Evolutionary conservation across 2,329 filamentous ascomycete genomes (phyloP).

Genomic region (Remersonia thermophila): DNA sequence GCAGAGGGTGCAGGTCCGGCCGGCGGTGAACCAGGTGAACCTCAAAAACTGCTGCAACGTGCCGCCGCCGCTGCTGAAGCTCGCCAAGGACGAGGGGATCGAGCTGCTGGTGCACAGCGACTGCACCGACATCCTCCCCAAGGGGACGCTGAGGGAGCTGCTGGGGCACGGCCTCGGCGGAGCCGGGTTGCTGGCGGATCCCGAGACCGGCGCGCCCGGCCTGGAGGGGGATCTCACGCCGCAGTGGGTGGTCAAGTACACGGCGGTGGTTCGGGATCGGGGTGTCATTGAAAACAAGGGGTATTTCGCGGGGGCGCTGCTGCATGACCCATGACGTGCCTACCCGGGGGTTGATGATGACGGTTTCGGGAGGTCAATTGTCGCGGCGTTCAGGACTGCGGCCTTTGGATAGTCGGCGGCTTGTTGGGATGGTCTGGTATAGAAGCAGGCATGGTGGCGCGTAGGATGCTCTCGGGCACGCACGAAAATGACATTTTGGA

Average conservation of each 20-base stretch:
- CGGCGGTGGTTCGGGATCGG: slow-evolving; percentile 82
- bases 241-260: slow-evolving; percentile 95
- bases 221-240: slow-evolving; percentile 69
- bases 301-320: slow-evolving; percentile 79
- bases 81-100: slow-evolving; percentile 73
- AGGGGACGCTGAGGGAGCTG: slow-evolving; percentile 72
- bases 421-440: no score
- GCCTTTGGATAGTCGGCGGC: slow-evolving; percentile 1
- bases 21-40: slow-evolving; percentile 90
- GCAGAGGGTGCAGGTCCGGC: slow-evolving; percentile 54
- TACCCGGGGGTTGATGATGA: neutral
- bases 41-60: slow-evolving; percentile 92
- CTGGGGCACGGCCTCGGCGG: slow-evolving; percentile 61
- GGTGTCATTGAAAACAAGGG: slow-evolving; percentile 98
- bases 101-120: slow-evolving; percentile 90
- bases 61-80: slow-evolving; percentile 69
- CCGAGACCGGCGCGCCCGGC: slow-evolving; percentile 32
- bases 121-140: slow-evolving; percentile 79
- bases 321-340: slow-evolving; percentile 32
- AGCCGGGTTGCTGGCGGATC: slow-evolving; percentile 60
- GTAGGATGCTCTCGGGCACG: no score
- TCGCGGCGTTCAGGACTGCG: slow-evolving; percentile 6
- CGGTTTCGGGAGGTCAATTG: slow-evolving; percentile 2
- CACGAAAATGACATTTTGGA: no score
- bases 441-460: no score